Base-by-base conservation (phyloP, 176 grass and related monocot species). In the Themeda triandra region DNA sequence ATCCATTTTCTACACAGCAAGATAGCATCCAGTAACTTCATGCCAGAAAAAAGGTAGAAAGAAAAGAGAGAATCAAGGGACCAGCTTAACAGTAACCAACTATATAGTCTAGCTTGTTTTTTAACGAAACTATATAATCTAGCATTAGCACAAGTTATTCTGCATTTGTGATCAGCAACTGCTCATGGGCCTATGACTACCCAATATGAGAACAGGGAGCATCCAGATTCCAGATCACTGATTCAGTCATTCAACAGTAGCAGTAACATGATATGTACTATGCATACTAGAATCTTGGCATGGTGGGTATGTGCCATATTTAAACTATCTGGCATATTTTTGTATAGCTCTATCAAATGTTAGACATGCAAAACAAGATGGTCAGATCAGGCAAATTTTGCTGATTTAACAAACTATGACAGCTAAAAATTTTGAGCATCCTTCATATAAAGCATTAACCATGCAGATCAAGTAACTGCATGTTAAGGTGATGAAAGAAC, bases 11-110 rank as follows among this genome's bases (percentile, higher is more conserved):
- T 40, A 84, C 29, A 40, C 37, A 60, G 23, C 17, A 83, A 67
- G 69, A 85, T 82, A 80, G 69, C 70, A 76, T 77, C 71, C 42
- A 81, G 54, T 66, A 73, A 87, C 15, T 75, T 79, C n/a, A 90
- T 6, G 23, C 36, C 24, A 73, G 42, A 73, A 73, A 73, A 65
- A 19, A 23, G 64, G 44, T 35, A n/a, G 23, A 53, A 66, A 29
- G 11, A 15, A 39, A 74, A 21, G 53, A 59, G 68, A 46, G 46
- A 19, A 79, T 21, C 25, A 53, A 42, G 24, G 24, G 41, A 49
- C 9, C 54, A 84, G 56, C 24, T 48, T 67, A 60, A 69, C 70
- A 49, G 5, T 24, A 88, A 51, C 59, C 69, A 80, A 66, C 30
- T 80, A 76, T 59, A 33, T 63, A 65, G 44, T 71, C 27, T 44